These are phyloP conservation scores for Alloascoidea hylecoeti DNA, from an alignment of 805 yeast genomes.

Conservation along the genomic window DNA sequence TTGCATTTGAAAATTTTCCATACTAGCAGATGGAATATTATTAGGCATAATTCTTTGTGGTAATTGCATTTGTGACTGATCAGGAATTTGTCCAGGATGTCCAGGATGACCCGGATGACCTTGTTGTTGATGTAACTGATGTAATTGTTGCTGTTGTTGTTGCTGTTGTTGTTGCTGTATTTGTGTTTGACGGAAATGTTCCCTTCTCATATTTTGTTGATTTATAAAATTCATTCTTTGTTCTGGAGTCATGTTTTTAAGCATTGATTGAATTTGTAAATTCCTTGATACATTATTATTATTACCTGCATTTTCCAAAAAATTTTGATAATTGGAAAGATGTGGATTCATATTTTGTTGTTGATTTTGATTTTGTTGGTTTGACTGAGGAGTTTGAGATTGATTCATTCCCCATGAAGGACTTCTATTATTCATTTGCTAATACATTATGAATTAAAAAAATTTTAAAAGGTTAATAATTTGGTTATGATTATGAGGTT, in stretches of 20 bases:
- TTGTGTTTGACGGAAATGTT: slow-evolving; percentile 15
- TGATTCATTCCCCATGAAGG: no score
- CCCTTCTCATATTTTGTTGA: slow-evolving; percentile 1
- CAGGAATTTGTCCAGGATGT: slow-evolving; percentile 10
- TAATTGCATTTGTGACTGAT: slow-evolving; percentile 9
- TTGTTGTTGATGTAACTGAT: slow-evolving; percentile 9
- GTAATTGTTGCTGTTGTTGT: slow-evolving; percentile 8
- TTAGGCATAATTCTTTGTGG: slow-evolving; percentile 3
- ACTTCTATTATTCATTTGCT: no score
- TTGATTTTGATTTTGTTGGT: not conserved
- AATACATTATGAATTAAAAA: no score
- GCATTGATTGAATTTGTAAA: not conserved
- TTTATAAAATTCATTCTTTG: not conserved
- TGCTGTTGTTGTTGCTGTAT: slow-evolving; percentile 15
- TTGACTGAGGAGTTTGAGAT: no score
- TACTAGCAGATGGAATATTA: slow-evolving; percentile 5
- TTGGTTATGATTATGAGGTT: no score
- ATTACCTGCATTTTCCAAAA: slow-evolving; percentile 1
- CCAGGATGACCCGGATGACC: slow-evolving; percentile 16
- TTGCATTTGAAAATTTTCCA: slow-evolving; percentile 8
- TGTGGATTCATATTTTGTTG: not conserved
- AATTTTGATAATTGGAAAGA: not conserved
- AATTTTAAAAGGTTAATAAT: no score
- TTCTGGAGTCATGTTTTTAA: not conserved
- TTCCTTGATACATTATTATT: not conserved